A percentile compares a stretch with the other conserved stretches of the same genome.
These are phyloP conservation scores for Hordeum marinum DNA, from an alignment of 176 grass and related monocot species.

Conservation along the genomic window DNA sequence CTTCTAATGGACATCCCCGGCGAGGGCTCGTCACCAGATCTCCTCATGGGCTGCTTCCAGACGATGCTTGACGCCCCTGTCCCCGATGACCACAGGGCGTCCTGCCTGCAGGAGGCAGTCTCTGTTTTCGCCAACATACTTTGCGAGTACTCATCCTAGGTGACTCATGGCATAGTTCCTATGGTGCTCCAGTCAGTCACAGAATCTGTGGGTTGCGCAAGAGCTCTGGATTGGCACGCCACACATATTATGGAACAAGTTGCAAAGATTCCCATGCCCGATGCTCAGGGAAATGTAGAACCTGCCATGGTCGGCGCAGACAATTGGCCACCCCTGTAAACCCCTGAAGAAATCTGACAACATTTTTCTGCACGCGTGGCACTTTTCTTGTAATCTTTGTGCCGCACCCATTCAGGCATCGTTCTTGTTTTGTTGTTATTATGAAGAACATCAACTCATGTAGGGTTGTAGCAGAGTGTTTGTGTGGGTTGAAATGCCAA, in stretches of 20 bases:
- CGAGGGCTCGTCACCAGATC: slow-evolving; percentile 7
- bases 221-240: background rate
- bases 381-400: background rate
- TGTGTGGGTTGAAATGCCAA: background rate
- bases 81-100: slow-evolving; percentile 40
- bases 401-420: background rate
- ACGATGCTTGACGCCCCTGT: slow-evolving; percentile 64
- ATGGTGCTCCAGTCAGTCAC: no score
- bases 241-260: background rate
- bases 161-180: no score
- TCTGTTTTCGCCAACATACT: slow-evolving; percentile 66
- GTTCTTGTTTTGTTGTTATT: background rate
- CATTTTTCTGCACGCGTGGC: background rate
- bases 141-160: slow-evolving; percentile 24
- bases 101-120: slow-evolving; percentile 62
- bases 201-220: background rate
- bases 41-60: slow-evolving; percentile 68
- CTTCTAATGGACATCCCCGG: slow-evolving; percentile 46
- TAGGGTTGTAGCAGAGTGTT: background rate
- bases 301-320: background rate
- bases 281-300: background rate
- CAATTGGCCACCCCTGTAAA: background rate
- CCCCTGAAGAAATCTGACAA: background rate
- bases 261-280: background rate
- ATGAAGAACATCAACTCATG: background rate